Base-by-base conservation (phyloP, 1,284 basidiomycete genomes). In the Irpex rosettiformis region DNA sequence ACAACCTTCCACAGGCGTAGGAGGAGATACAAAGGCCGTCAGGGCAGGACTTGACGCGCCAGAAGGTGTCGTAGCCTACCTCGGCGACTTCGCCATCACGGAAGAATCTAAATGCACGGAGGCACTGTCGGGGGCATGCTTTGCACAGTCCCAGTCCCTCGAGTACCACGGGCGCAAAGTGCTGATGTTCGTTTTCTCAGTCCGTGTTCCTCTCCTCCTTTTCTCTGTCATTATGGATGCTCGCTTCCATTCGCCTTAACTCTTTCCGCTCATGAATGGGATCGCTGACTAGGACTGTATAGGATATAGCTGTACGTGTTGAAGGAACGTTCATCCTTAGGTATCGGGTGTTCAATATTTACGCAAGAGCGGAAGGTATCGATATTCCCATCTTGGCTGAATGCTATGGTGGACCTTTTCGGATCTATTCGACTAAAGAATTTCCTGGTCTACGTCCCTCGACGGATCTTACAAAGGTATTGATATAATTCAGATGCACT, bases 371-470 rank as follows among this genome's bases (percentile, higher is more conserved):
- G 2, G 61, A 61, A 13, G 65, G 64, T 4, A 62, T 62, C 3
- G 73, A 77, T 52, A 71, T 79, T 0, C 78, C 79, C 4, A 78
- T 91, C 18, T 82, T 88, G 64, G 86, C 88, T 1, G 86, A 90
- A 69, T 86, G 84, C 65, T 87, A 82, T 56, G 88, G 89, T 6
- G 84, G 84, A 0, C 61, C 75, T 1, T 91, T 91, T 69, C 80
- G 79, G 21, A 81, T 91, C 0, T 91, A 88, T 66, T 89, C 88
- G 22, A 91, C 89, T 0, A 91, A 91, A 65, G 86, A 89, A 67
- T 91, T 91, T 67, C 89, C 89, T 0, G 88, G 89, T 1, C 70
- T 91, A 13, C 80, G 78, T 24, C 79, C 85, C 1, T 91, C 89
- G 0, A 91, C 89, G 0, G 83, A 88, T 37, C 72, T 91, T 45